Percentiles rank a stretch among this genome's conserved stretches.
phyloP scores from a whole-genome alignment of 768 basidiomycete genomes.

The Glaciozyma antarctica region DNA sequence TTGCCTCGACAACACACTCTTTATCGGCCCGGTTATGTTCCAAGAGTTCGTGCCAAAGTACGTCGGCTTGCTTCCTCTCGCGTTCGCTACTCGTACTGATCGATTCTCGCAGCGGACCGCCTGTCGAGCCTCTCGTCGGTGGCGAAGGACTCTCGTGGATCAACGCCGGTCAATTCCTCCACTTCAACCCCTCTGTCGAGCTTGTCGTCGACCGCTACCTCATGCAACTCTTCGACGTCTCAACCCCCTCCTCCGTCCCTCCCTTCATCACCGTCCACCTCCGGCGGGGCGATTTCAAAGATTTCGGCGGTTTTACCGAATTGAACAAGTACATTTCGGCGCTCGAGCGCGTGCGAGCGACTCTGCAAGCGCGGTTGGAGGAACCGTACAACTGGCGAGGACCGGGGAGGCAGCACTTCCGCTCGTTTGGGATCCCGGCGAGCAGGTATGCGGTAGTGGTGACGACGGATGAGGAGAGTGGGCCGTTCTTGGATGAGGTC shows the following conservation, averaged over 20 bases:
- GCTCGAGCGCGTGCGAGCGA: slow-evolving; percentile 3
- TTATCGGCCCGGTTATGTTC: slow-evolving; percentile 29
- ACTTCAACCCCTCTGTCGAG: slow-evolving; percentile 20
- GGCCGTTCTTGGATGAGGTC: slow-evolving; percentile 15
- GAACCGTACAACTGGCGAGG: slow-evolving; percentile 11
- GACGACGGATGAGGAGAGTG: slow-evolving; percentile 26
- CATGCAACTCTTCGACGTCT: slow-evolving; percentile 13
- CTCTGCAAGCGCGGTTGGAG: slow-evolving; percentile 15
- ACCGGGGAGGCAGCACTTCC: neutral
- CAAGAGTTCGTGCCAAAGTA: neutral
- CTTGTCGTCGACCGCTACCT: slow-evolving; percentile 12
- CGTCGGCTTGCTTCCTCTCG: too few species aligned
- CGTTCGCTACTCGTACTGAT: too few species aligned
- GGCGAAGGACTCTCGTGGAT: slow-evolving; percentile 24
- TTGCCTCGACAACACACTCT: slow-evolving; percentile 31
- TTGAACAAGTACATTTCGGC: slow-evolving; percentile 21
- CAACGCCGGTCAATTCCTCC: slow-evolving; percentile 17
- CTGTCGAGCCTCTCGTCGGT: slow-evolving; percentile 8
- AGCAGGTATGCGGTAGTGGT: slow-evolving; percentile 13
- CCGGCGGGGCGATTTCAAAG: slow-evolving; percentile 28
- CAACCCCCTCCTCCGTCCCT: slow-evolving; percentile 3
- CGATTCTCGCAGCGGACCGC: neutral
- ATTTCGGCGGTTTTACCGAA: slow-evolving; percentile 23
- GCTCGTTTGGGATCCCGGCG: neutral
- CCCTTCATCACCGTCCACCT: slow-evolving; percentile 30